Evolutionary conservation across 2,329 filamentous ascomycete genomes (phyloP).

Genomic region (Neonectria punicea): DNA sequence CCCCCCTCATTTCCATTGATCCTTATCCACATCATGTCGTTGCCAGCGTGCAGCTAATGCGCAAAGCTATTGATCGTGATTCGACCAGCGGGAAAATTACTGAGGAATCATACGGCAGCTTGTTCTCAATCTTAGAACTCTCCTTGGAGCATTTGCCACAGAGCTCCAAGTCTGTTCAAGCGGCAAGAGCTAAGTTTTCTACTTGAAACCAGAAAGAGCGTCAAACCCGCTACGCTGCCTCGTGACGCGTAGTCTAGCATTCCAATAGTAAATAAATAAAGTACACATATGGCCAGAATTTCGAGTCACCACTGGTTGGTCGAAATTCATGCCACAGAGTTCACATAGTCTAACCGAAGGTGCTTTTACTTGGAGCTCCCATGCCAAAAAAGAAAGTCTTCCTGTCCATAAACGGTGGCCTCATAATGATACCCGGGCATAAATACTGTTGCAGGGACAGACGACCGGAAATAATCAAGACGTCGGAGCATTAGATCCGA

Average conservation of each 20-base stretch:
- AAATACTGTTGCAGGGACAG: neutral
- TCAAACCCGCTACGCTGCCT: neutral
- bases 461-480: neutral
- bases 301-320: conserved; percentile 12
- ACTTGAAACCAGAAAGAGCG: neutral
- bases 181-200: conserved; percentile 40
- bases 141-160: conserved; percentile 44
- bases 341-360: neutral
- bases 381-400: neutral
- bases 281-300: neutral
- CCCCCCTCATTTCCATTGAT: conserved; percentile 47
- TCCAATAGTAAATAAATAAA: neutral
- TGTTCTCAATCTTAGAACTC: conserved; percentile 41
- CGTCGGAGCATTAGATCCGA: neutral
- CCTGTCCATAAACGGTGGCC: neutral
- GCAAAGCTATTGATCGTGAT: conserved; percentile 46
- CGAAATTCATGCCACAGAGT: neutral
- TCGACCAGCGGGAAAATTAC: conserved; percentile 39
- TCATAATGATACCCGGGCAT: neutral
- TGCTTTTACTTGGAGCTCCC: neutral
- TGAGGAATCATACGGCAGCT: conserved; percentile 39
- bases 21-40: conserved; percentile 48
- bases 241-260: neutral
- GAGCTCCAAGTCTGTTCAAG: conserved; percentile 47
- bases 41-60: conserved; percentile 44